Base-by-base conservation (phyloP, 1,284 basidiomycete genomes). In the Caloboletus firmus region DNA sequence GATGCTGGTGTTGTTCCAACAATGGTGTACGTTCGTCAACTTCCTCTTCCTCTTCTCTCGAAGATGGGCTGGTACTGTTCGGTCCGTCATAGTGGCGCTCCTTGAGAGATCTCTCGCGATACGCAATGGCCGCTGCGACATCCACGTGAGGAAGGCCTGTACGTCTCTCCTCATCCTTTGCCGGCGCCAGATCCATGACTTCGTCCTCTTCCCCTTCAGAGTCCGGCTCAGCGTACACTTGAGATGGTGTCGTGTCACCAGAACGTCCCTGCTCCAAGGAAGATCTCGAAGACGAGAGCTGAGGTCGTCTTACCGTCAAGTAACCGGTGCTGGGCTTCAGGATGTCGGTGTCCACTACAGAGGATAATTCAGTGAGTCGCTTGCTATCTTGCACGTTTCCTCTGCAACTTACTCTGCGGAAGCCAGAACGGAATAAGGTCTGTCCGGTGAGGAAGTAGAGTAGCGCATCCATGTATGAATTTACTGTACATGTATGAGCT, bases 361-460 rank as follows among this genome's bases (percentile, higher is more conserved):
- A 37, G 28, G 34, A 31, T 2, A 34, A 35, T 13, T 32, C 22
- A 32, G n/a, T 62, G 54, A 55, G 22, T 34, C 18, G 12, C 39
- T 36, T 34, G 18, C 10, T 42, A 22, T 35, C 34, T 34, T 28
- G 1, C 12, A 26, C 15, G 13, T 7, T 18, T 31, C 20, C 45
- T 39, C 15, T 8, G 10, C n/a, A 24, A 73, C 85, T 52, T 69
- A 93, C 89, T 96, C 71, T 96, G 94, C 6, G 94, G 95, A 5
- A 98, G 84, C 96, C 96, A 99, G 81, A 98, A 99, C 5, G 96
- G 96, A 17, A 99, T 91, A n/a, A 99, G 83, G 67, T 98, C 93
- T 51, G 98, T 96, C 41, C 96, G 90, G 70, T 94, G 87, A 34
- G 95, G 93, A 9, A 99, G 75, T 0, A 98, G 79, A 0, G 94